A percentile compares a stretch with the other conserved stretches of the same genome.
phyloP scores from a whole-genome alignment of 106 monocot species.

The Vanilla planifolia region DNA sequence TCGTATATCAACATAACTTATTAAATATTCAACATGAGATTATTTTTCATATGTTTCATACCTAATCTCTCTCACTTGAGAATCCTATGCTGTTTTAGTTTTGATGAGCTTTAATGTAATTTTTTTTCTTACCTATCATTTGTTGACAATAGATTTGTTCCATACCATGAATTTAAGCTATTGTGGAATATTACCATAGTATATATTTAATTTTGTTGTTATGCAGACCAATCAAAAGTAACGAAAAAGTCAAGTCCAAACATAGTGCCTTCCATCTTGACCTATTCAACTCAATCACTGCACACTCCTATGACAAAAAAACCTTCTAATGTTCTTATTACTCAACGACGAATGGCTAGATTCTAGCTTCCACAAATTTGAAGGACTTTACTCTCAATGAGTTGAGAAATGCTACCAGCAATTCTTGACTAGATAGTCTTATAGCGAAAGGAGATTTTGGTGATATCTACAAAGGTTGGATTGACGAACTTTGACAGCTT shows the following conservation, averaged over 20 bases:
- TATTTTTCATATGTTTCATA: too few species aligned
- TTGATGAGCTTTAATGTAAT: neutral
- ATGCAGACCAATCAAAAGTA: slow-evolving; percentile 34
- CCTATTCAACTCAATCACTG: too few species aligned
- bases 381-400: slow-evolving; percentile 25
- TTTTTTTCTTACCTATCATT: neutral
- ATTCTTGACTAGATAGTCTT: slow-evolving; percentile 24
- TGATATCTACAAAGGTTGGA: slow-evolving; percentile 30
- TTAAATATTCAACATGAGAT: too few species aligned
- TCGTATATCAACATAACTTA: too few species aligned
- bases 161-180: neutral
- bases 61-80: too few species aligned
- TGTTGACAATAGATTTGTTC: neutral
- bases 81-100: neutral
- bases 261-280: slow-evolving; percentile 33
- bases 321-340: slow-evolving; percentile 18
- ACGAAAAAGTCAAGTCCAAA: slow-evolving; percentile 33
- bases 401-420: slow-evolving; percentile 27
- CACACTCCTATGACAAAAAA: slow-evolving; percentile 35
- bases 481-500: slow-evolving; percentile 19
- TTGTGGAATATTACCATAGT: neutral
- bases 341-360: slow-evolving; percentile 55
- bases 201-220: slow-evolving; percentile 2
- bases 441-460: slow-evolving; percentile 38
- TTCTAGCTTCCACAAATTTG: slow-evolving; percentile 18